A percentile compares a stretch with the other conserved stretches of the same genome.
Evolutionary conservation across 1,284 basidiomycete genomes (phyloP).

Genomic region (Pholiota adiposa): DNA sequence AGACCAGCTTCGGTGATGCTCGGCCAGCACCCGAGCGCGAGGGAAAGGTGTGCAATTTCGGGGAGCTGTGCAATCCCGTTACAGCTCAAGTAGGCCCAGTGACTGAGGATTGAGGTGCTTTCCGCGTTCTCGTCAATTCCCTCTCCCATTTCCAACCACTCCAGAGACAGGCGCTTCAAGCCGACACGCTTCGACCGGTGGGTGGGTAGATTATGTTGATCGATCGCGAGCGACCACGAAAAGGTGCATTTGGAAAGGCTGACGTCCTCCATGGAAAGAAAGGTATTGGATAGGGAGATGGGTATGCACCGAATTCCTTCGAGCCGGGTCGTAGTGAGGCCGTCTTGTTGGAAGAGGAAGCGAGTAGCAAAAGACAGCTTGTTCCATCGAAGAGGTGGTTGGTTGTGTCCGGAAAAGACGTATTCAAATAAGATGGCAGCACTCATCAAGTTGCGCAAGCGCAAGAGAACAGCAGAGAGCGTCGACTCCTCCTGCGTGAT

Average conservation of each 20-base stretch:
- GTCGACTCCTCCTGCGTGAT: neutral
- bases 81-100: neutral
- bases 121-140: neutral
- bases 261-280: neutral
- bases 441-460: neutral
- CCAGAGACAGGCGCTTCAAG: neutral
- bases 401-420: neutral
- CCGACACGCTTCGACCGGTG: neutral
- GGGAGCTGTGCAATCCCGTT: neutral
- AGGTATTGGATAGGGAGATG: neutral
- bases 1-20: neutral
- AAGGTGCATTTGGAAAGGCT: neutral
- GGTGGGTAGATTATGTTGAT: neutral
- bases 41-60: neutral
- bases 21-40: neutral
- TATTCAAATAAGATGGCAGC: neutral
- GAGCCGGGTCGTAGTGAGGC: neutral
- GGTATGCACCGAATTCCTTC: constrained; percentile 2
- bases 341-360: neutral
- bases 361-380: neutral
- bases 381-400: neutral
- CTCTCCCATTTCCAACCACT: neutral
- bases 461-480: neutral
- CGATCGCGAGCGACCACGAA: neutral
- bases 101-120: neutral